Conservation (phyloP, 805 yeast species). For the Candida cerambycidarum region DNA sequence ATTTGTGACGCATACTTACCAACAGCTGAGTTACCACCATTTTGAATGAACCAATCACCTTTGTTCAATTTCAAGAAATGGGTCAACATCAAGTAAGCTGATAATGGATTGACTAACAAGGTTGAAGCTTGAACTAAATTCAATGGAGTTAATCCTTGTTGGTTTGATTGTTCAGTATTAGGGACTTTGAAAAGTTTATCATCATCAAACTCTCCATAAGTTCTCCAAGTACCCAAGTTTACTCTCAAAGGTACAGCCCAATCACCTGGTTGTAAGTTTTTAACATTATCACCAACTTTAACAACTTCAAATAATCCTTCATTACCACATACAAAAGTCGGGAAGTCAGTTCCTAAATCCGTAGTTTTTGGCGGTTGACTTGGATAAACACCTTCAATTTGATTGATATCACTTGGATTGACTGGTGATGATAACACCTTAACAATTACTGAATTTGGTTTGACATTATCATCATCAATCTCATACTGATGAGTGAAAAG, state of each 20-base stretch:
- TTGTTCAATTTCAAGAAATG: slow-evolving; percentile 59
- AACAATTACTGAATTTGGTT: slow-evolving; percentile 32
- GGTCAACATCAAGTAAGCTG: slow-evolving; percentile 86
- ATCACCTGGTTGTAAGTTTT: slow-evolving; percentile 61
- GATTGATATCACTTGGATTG: slow-evolving; percentile 47
- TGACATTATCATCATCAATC: slow-evolving; percentile 46
- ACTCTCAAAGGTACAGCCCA: slow-evolving; percentile 81
- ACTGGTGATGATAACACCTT: slow-evolving; percentile 42
- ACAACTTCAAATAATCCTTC: slow-evolving; percentile 89
- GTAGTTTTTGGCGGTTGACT: slow-evolving; percentile 49
- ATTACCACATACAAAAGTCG: slow-evolving; percentile 87
- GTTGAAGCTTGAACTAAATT: slow-evolving; percentile 73
- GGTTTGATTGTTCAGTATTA: slow-evolving; percentile 47
- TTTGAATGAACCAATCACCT: slow-evolving; percentile 92
- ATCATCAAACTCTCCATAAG: slow-evolving; percentile 52
- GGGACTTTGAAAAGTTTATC: slow-evolving; percentile 59
- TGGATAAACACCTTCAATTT: slow-evolving; percentile 48
- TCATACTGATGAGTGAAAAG: slow-evolving; percentile 52
- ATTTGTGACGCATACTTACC: slow-evolving; percentile 90
- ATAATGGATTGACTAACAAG: slow-evolving; percentile 85
- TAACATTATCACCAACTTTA: slow-evolving; percentile 60
- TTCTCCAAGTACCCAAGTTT: slow-evolving; percentile 92
- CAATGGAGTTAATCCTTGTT: slow-evolving; percentile 30
- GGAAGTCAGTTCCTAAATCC: slow-evolving; percentile 53
- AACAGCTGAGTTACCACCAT: slow-evolving; percentile 95